These are phyloP conservation scores for Cucurbita moschata DNA, from an alignment of 306 rosid species.

Conservation along the genomic window DNA sequence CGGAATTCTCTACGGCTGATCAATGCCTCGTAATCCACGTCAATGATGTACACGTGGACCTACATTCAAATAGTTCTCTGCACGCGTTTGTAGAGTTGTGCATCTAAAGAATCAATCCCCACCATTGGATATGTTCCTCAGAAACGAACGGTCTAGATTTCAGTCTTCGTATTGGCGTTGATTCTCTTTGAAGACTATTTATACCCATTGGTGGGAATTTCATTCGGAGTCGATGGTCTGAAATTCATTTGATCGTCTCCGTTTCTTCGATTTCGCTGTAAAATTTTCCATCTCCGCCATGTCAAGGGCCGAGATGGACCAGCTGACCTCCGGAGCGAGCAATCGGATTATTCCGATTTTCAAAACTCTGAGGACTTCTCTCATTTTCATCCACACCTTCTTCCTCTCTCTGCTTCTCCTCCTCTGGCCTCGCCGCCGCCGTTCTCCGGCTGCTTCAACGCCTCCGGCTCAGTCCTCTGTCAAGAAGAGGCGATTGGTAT, in stretches of 20 bases:
- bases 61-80: not conserved
- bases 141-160: not conserved
- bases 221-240: not conserved
- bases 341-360: constrained; percentile 84
- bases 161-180: not conserved
- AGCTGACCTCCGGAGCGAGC: constrained; percentile 93
- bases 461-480: constrained; percentile 16
- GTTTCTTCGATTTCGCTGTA: not conserved
- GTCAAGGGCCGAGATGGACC: constrained; percentile 62
- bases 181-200: not conserved
- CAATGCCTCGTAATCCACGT: not conserved
- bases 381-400: constrained; percentile 45
- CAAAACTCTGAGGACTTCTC: constrained; percentile 37
- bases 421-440: constrained; percentile 50
- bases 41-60: not conserved
- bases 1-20: not conserved
- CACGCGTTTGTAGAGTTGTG: too few relatives aligned
- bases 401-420: constrained; percentile 41
- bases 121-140: not conserved
- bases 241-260: not conserved
- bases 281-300: constrained; percentile 19
- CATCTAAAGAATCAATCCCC: not conserved
- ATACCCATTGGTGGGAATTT: not conserved
- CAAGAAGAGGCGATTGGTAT: constrained; percentile 39
- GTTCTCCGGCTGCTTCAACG: constrained; percentile 9